Percentiles rank a stretch among this genome's conserved stretches.
These are phyloP conservation scores for Geotrichum cucujoidarum DNA, from an alignment of 1,139 yeast species.

Conservation along the genomic window DNA sequence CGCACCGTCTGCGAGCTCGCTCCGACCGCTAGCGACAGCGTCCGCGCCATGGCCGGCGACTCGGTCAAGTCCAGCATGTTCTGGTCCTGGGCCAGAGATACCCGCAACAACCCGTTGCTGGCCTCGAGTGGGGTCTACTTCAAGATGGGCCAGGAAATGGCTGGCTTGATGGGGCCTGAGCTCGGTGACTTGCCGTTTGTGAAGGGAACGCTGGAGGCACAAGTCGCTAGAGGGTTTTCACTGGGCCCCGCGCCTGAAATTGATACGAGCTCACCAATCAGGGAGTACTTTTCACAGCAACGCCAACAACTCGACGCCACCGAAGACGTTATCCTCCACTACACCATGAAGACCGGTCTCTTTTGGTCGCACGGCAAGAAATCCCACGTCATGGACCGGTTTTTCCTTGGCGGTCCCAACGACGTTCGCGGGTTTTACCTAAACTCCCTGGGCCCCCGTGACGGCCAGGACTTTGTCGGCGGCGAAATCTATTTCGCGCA, in stretches of 20 bases:
- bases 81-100: constrained; percentile 33
- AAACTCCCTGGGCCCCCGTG: constrained; percentile 86
- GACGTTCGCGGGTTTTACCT: constrained; percentile 71
- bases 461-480: constrained; percentile 53
- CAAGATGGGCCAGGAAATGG: constrained; percentile 54
- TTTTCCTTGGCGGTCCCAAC: constrained; percentile 76
- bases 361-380: constrained; percentile 30
- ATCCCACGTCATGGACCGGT: constrained; percentile 42
- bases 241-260: background rate
- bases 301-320: constrained; percentile 3
- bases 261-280: constrained; percentile 5
- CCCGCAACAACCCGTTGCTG: constrained; percentile 32
- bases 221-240: constrained; percentile 26
- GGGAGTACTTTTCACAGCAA: constrained; percentile 9
- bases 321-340: constrained; percentile 22
- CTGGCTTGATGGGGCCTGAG: constrained; percentile 39
- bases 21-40: constrained; percentile 29
- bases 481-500: constrained; percentile 72
- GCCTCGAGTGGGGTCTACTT: constrained; percentile 50
- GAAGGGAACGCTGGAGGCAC: constrained; percentile 34
- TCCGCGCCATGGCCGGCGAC: constrained; percentile 39
- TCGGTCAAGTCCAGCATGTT: constrained; percentile 36
- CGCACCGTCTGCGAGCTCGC: constrained; percentile 51
- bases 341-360: constrained; percentile 28
- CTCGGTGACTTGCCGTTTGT: constrained; percentile 34